phyloP scores from a whole-genome alignment of 2,329 filamentous ascomycete species.

The Aureobasidium musti region DNA sequence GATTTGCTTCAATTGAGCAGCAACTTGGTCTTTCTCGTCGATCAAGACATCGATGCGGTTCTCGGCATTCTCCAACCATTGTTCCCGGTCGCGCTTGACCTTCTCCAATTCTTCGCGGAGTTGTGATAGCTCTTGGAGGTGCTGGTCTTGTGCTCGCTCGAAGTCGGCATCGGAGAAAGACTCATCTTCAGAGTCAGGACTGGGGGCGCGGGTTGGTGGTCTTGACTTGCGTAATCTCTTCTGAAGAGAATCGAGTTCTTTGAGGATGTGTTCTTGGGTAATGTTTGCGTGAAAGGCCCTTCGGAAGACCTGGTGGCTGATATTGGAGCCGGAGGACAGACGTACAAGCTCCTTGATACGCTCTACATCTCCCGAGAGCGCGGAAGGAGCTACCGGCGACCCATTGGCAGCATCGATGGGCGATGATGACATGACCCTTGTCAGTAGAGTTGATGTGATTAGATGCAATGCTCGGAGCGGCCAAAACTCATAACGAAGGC shows the following conservation, averaged over 20 bases:
- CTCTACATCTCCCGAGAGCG: conserved; percentile 31
- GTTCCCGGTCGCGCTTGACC: conserved; percentile 38
- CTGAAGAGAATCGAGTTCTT: conserved; percentile 32
- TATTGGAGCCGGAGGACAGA: conserved; percentile 28
- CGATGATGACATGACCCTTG: conserved; percentile 21
- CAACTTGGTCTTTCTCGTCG: conserved; percentile 38
- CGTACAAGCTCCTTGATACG: conserved; percentile 34
- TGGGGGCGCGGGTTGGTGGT: background rate
- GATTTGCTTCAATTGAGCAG: conserved; percentile 31
- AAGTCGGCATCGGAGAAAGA: conserved; percentile 23
- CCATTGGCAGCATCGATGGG: conserved; percentile 24
- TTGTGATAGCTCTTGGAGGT: conserved; percentile 29
- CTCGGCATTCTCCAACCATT: conserved; percentile 42
- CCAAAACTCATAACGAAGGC: conserved; percentile 23
- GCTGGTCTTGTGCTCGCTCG: conserved; percentile 26
- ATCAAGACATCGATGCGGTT: conserved; percentile 39
- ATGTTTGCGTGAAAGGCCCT: conserved; percentile 31
- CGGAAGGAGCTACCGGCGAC: conserved; percentile 6
- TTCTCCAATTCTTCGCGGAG: conserved; percentile 31
- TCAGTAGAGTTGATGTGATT: background rate
- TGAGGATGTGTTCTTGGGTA: conserved; percentile 32
- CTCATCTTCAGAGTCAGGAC: conserved; percentile 29
- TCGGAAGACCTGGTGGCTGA: conserved; percentile 32
- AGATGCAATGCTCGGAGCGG: conserved; percentile 1
- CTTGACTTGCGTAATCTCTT: conserved; percentile 26